A percentile compares a stretch with the other conserved stretches of the same genome.
Conservation (phyloP, 1,139 yeast species). For the Scheffersomyces cryptocercus region DNA sequence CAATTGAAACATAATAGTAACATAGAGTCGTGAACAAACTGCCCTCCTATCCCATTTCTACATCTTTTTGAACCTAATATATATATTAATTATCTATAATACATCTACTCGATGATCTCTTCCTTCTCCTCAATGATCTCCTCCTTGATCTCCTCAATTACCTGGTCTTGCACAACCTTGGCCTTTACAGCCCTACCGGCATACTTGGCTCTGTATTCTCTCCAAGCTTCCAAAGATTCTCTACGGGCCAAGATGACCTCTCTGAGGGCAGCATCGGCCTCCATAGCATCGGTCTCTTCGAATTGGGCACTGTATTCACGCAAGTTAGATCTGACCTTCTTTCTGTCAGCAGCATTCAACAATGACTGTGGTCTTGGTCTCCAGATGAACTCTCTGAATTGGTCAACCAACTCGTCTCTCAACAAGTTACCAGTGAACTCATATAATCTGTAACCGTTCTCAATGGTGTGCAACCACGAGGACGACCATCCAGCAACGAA, state of each 20-base stretch:
- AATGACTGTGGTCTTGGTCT: conserved; percentile 92
- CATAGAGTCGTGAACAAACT: too few species aligned
- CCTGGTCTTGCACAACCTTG: conserved; percentile 60
- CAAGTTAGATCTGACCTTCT: conserved; percentile 88
- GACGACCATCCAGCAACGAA: conserved; percentile 88
- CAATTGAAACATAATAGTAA: too few species aligned
- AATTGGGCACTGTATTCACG: conserved; percentile 89
- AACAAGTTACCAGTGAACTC: conserved; percentile 79
- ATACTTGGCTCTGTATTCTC: conserved; percentile 66
- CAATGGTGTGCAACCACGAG: conserved; percentile 78
- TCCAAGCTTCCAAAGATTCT: conserved; percentile 84
- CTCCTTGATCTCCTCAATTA: conserved; percentile 66
- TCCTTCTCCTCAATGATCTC: conserved; percentile 77
- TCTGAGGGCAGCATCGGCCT: conserved; percentile 89
- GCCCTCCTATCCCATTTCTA: too few species aligned
- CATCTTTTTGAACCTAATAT: neutral
- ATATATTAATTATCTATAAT: conserved; percentile 3
- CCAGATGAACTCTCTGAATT: conserved; percentile 91
- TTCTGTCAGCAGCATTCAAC: conserved; percentile 75
- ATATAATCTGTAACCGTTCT: conserved; percentile 86
- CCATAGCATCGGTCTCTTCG: conserved; percentile 96
- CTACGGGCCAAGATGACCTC: conserved; percentile 88
- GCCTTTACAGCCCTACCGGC: conserved; percentile 49
- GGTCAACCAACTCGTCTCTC: conserved; percentile 76
- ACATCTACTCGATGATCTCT: conserved; percentile 63